Evolutionary conservation across 768 basidiomycete species (phyloP).

Genomic region (Pleurotus sapidus): DNA sequence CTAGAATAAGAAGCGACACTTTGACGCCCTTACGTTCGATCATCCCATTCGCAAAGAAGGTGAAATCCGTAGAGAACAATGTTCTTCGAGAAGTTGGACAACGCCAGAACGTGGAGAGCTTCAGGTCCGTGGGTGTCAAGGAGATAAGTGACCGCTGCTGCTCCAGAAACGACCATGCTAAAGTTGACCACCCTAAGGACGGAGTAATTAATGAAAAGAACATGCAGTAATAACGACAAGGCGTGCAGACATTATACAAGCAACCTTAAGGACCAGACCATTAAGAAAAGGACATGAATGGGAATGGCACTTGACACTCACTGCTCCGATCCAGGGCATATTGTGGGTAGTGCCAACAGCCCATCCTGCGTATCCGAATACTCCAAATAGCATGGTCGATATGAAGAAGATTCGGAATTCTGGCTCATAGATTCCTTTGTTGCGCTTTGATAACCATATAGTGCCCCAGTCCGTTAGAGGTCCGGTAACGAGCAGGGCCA

Average conservation of each 20-base stretch:
- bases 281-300: background rate
- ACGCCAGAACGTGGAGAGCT: slow-evolving; percentile 37
- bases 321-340: slow-evolving; percentile 45
- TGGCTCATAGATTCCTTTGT: slow-evolving; percentile 44
- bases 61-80: slow-evolving; percentile 43
- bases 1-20: slow-evolving; percentile 35
- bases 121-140: slow-evolving; percentile 41
- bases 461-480: slow-evolving; percentile 40
- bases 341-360: slow-evolving; percentile 37
- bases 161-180: slow-evolving; percentile 39
- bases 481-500: slow-evolving; percentile 33
- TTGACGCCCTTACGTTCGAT: slow-evolving; percentile 33
- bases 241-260: slow-evolving; percentile 1
- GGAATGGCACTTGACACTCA: slow-evolving; percentile 25
- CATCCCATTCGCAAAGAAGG: slow-evolving; percentile 42
- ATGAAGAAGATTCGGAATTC: slow-evolving; percentile 43
- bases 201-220: background rate
- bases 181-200: slow-evolving; percentile 36
- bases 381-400: slow-evolving; percentile 37
- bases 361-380: slow-evolving; percentile 46
- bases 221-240: no score
- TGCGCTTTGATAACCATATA: slow-evolving; percentile 39
- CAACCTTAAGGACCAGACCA: background rate
- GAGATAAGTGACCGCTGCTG: slow-evolving; percentile 41
- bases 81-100: slow-evolving; percentile 42